Conservation (phyloP, 345 rosid species). For the Eucalyptus lansdowneana region DNA sequence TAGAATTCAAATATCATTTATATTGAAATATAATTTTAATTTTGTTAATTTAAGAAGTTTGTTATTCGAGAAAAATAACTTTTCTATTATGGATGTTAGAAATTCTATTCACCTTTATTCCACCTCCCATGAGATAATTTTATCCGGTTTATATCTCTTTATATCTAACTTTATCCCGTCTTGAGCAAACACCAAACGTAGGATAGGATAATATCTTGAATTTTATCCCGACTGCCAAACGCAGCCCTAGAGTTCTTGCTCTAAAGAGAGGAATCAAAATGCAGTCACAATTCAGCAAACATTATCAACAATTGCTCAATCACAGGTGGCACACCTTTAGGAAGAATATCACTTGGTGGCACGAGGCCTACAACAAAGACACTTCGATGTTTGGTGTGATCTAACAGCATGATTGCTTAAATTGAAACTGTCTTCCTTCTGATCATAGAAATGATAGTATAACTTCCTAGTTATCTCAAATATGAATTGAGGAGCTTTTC, state of each 20-base stretch:
- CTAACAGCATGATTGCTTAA: neutral
- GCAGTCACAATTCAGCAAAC: neutral
- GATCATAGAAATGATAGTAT: neutral
- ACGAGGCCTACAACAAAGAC: neutral
- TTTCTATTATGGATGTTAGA: no score
- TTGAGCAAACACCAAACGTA: no score
- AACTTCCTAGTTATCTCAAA: neutral
- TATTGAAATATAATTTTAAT: no score
- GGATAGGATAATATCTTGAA: no score
- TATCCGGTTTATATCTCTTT: no score
- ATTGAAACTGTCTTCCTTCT: neutral
- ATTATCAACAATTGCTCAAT: neutral
- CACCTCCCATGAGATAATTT: no score
- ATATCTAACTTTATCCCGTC: no score
- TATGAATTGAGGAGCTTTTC: neutral
- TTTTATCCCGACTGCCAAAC: fast-evolving
- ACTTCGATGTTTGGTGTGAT: neutral
- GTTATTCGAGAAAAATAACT: no score
- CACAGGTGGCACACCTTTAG: neutral
- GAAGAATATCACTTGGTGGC: neutral
- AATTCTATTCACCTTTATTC: no score
- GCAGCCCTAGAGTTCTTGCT: neutral
- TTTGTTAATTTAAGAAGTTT: no score
- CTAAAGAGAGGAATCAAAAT: neutral
- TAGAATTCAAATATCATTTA: no score